Evolutionary conservation across 1,284 basidiomycete genomes (phyloP).

Genomic region (Tausonia pullulans): DNA sequence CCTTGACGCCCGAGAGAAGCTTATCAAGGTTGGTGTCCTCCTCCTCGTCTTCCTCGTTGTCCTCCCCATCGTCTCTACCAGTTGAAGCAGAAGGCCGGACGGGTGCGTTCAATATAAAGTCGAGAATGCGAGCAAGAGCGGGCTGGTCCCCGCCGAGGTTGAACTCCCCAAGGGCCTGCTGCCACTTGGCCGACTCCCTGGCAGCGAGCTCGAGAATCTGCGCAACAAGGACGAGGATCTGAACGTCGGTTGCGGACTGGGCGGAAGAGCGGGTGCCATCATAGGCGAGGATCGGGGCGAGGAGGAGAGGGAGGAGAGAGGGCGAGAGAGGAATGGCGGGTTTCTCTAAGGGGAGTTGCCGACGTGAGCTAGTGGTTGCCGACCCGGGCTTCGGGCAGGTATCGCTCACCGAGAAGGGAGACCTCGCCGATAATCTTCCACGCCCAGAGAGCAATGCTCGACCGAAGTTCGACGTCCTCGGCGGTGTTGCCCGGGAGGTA

Average conservation of each 20-base stretch:
- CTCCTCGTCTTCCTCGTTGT: constrained; percentile 1
- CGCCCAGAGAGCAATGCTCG: constrained; percentile 5
- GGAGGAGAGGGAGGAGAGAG: constrained; percentile 2
- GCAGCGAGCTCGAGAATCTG: constrained; percentile 4
- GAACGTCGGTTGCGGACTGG: not conserved
- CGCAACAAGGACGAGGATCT: not conserved
- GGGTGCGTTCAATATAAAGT: not conserved
- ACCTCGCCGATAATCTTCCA: constrained; percentile 14
- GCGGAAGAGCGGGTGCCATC: not conserved
- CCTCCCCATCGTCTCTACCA: constrained; percentile 1
- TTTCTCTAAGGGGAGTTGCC: not conserved
- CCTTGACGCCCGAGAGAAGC: constrained; percentile 67
- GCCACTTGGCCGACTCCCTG: not conserved
- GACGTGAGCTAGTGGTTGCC: not conserved
- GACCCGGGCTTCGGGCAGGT: not conserved
- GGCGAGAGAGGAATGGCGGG: not conserved
- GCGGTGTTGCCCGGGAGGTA: constrained; percentile 6
- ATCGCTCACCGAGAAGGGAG: constrained; percentile 1
- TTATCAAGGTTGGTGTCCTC: constrained; percentile 32
- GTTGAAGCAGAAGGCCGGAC: not conserved
- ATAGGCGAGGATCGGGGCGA: not conserved
- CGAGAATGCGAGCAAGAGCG: not conserved
- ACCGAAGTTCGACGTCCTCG: not conserved
- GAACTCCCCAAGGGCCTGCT: not conserved
- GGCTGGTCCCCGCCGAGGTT: not conserved